Evolutionary conservation across 306 rosid species (phyloP), one percentile per base, ranked within the genome.

Genomic region (Hippophae rhamnoides): DNA sequence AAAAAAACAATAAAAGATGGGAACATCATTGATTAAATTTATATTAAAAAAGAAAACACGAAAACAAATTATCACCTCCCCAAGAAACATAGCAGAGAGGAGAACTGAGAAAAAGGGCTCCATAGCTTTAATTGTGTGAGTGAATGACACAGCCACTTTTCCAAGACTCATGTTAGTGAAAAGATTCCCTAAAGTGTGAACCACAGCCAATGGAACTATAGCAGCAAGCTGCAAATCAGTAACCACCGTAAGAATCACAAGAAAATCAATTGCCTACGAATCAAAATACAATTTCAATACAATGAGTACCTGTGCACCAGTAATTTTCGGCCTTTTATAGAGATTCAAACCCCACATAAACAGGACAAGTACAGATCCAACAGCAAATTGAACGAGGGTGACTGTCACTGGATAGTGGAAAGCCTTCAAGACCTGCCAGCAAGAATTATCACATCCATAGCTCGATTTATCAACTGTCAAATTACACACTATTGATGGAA

Each of bases 131-230:
- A 93, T 84, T 3, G 99, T 93, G 69, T 93, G 99, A 65, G 99
- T 93, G 67, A 93, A 93, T 13, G 99, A 93, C 57, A 93, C 97
- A 7, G 99, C 85, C 43, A 93, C 99, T 73, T 59, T 88, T 56
- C 99, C 99, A 51, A 88, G 99, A 82, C 99, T 93, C 97, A 86
- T 80, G 54, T 93, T 93, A 8, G 97, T 88, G 62, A 93, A 93
- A 70, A 88, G 82, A 54, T 88, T 93, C 10, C 99, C 99, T 68
- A 88, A 71, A 1, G 90, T 77, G 72, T 93, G 99, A 46, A 88
- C 94, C 43, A 79, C 3, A 52, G 99, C 97, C 78, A 93, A 54
- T 23, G 97, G 99, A 51, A 82, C 62, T 78, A 88, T 82, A 6
- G 86, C 87, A 43, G 76, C 84, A 59, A 93, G 90, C 99, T 93